Percentiles rank a stretch among this genome's conserved stretches.
Evolutionary conservation across 805 yeast genomes (phyloP).

Genomic region (Wickerhamiella sorbophila): DNA sequence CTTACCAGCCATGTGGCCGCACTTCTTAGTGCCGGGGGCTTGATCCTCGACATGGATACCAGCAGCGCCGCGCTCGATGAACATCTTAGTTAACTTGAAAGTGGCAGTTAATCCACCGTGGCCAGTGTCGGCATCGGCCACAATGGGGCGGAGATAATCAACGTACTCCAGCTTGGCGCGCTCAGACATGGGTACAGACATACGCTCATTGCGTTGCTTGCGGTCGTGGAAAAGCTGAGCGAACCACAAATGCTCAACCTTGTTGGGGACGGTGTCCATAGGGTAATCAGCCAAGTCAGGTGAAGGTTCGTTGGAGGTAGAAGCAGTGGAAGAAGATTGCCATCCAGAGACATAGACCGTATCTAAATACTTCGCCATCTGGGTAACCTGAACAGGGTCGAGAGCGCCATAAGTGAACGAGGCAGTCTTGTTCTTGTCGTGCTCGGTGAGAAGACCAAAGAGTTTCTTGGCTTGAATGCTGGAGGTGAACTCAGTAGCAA

Average conservation of each 20-base stretch:
- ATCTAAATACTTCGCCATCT: slow-evolving; percentile 92
- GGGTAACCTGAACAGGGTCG: slow-evolving; percentile 90
- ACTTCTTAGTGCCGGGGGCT: slow-evolving; percentile 96
- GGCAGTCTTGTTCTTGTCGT: slow-evolving; percentile 53
- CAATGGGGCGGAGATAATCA: slow-evolving; percentile 85
- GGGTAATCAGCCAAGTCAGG: slow-evolving; percentile 99
- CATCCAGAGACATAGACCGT: slow-evolving; percentile 91
- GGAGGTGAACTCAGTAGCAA: slow-evolving; percentile 64
- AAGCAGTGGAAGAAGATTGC: slow-evolving; percentile 98
- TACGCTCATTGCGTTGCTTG: slow-evolving; percentile 80
- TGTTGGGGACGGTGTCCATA: slow-evolving; percentile 96
- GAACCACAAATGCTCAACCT: slow-evolving; percentile 91
- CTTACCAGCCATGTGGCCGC: slow-evolving; percentile 99
- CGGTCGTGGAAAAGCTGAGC: slow-evolving; percentile 96
- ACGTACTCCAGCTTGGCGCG: slow-evolving; percentile 57
- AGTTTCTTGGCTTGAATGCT: slow-evolving; percentile 71
- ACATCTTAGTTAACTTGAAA: slow-evolving; percentile 86
- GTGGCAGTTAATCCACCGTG: slow-evolving; percentile 98
- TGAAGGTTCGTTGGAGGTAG: slow-evolving; percentile 93
- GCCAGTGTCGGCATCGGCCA: slow-evolving; percentile 98
- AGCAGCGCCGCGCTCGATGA: slow-evolving; percentile 96
- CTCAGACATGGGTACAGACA: slow-evolving; percentile 42
- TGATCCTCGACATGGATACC: slow-evolving; percentile 98
- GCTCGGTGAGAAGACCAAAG: slow-evolving; percentile 53
- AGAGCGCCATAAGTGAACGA: slow-evolving; percentile 91